Percentiles rank a stretch among this genome's conserved stretches.
Evolutionary conservation across 2,329 filamentous ascomycete species (phyloP).

Genomic region (Tolypocladium amazonense): DNA sequence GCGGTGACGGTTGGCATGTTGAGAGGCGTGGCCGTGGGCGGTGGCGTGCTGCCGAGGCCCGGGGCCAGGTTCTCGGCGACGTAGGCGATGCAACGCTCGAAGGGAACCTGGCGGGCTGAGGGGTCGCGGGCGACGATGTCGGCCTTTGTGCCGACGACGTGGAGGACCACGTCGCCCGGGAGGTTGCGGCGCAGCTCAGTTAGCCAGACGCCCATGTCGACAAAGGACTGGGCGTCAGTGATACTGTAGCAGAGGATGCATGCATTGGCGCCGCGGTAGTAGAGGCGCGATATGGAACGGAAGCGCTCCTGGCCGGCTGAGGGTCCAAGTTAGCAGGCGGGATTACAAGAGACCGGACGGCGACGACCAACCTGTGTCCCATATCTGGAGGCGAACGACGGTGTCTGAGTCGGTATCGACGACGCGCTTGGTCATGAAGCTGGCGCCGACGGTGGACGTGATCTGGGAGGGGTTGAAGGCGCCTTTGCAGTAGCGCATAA

Average conservation of each 20-base stretch:
- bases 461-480: conserved; percentile 54
- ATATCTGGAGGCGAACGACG: conserved; percentile 83
- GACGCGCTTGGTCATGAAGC: conserved; percentile 70
- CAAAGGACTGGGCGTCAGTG: conserved; percentile 73
- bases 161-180: conserved; percentile 68
- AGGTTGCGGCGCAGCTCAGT: conserved; percentile 74
- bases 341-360: too few relatives aligned
- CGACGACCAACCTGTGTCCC: conserved; percentile 64
- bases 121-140: conserved; percentile 86
- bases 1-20: conserved; percentile 12
- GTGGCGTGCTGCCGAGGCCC: conserved; percentile 54
- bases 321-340: conserved; percentile 1
- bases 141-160: conserved; percentile 90
- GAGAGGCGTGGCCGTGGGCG: conserved; percentile 45
- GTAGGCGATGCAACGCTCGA: conserved; percentile 92
- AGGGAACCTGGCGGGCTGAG: conserved; percentile 69
- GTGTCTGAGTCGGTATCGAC: conserved; percentile 78
- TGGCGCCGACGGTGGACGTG: conserved; percentile 67
- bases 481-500: conserved; percentile 67
- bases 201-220: conserved; percentile 88
- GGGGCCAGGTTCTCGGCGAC: conserved; percentile 85
- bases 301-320: conserved; percentile 86
- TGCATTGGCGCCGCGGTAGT: conserved; percentile 92
- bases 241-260: conserved; percentile 94
- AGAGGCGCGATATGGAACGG: conserved; percentile 84